phyloP scores from a whole-genome alignment of 306 rosid genomes.

The Vigna hirtella region DNA sequence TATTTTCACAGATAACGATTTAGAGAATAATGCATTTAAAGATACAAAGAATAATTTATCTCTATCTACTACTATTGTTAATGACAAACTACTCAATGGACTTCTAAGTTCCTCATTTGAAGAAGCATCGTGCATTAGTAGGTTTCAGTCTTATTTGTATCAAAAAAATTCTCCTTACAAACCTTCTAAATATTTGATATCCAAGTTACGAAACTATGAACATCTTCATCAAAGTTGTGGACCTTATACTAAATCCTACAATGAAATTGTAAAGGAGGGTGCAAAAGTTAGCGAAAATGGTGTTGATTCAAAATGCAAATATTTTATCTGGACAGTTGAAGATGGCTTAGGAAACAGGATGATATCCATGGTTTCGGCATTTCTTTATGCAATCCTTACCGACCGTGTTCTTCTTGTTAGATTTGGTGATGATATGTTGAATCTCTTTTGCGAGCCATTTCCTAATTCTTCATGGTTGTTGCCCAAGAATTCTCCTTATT shows the following conservation, averaged over 20 bases:
- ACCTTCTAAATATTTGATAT: not conserved
- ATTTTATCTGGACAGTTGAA: not conserved
- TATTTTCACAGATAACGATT: no score
- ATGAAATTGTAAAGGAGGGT: not conserved
- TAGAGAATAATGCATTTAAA: no score
- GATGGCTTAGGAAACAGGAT: not conserved
- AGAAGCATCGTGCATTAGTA: not conserved
- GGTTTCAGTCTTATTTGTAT: not conserved
- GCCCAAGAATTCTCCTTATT: not conserved
- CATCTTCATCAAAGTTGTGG: not conserved
- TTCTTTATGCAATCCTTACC: not conserved
- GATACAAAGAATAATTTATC: no score
- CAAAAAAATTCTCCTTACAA: not conserved
- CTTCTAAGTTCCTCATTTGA: not conserved
- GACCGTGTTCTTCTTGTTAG: not conserved
- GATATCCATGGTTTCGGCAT: not conserved
- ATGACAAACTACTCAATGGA: not conserved
- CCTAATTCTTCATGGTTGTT: not conserved
- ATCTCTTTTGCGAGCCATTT: constrained; percentile 4
- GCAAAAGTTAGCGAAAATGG: not conserved
- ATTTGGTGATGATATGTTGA: not conserved
- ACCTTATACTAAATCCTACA: not conserved
- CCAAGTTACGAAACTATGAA: not conserved
- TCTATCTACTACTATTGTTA: no score
- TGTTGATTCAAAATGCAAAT: not conserved